Base-by-base conservation (phyloP, 768 basidiomycete genomes). In the Sporobolomyces roseus region DNA sequence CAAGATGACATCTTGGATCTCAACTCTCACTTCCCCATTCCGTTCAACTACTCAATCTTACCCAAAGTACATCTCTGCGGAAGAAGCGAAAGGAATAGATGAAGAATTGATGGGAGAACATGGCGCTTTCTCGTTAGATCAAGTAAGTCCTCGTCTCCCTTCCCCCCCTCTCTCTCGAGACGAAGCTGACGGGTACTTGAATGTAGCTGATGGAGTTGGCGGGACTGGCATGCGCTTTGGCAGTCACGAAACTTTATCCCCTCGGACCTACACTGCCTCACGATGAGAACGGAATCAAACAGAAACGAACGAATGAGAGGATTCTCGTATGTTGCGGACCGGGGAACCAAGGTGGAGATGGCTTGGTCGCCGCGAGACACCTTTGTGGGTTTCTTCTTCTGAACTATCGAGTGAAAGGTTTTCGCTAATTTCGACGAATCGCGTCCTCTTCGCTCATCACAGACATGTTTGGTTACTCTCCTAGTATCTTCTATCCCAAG, bases 271-370 rank as follows among this genome's bases (percentile, higher is more conserved):
- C 23, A 0, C 53, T 65, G 21, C 67, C 65, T 12, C 45, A 35
- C n/a, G 72, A 72, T 50, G 64, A 60, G 35, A 84, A 86, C 51
- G 72, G 72, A 6, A 29, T 73, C 53, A 73, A 73, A 60, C 72
- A 67, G 59, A 67, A 67, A 50, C 56, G 72, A 4, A 83, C 81
- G 51, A 86, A 90, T 77, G 83, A 83, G 43, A 84, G 86, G 16
- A 91, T 98, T 9, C 81, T 98, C n/a, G 90, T 98, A 16, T 92
- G 90, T 75, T 97, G 93, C 77, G 96, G 96, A 23, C 93, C 96
- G 10, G 96, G 96, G 48, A 98, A 98, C 76, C 94, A 98, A 74
- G 89, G 92, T 1, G 96, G 96, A 17, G 96, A 99, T 79, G 96
- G 96, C 5, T 81, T 99, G 0, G 94, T 97, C 30, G 96, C 96